Evolutionary conservation across 2,329 filamentous ascomycete genomes (phyloP).

Genomic region (Neonectria sp.): DNA sequence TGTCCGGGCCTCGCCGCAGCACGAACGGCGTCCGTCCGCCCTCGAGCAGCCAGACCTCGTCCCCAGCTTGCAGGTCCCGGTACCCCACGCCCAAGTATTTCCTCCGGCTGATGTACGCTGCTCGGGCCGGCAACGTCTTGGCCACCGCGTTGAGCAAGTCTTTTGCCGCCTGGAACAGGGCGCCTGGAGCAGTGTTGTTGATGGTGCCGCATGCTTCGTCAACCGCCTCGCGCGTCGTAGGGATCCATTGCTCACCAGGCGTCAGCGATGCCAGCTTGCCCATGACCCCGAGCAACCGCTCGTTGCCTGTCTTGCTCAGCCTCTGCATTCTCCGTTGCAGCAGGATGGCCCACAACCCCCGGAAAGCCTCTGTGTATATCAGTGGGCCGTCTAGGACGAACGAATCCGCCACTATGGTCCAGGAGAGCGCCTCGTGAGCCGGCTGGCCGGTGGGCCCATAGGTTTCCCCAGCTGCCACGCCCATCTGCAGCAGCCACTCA

Average conservation of each 20-base stretch:
- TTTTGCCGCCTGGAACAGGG: background rate
- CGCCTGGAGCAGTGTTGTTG: background rate
- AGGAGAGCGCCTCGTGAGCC: conserved; percentile 20
- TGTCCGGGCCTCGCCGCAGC: conserved; percentile 8
- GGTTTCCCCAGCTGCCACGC: conserved; percentile 1
- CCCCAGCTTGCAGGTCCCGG: conserved; percentile 2
- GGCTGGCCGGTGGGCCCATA: conserved; percentile 15
- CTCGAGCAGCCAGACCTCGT: conserved; percentile 14
- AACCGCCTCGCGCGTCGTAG: conserved; percentile 8
- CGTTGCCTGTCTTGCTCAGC: background rate
- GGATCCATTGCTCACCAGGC: conserved; percentile 10
- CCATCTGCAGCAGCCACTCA: conserved; percentile 8
- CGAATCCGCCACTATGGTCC: conserved; percentile 12
- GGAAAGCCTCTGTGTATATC: conserved; percentile 13
- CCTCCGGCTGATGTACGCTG: conserved; percentile 6
- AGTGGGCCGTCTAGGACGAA: conserved; percentile 19
- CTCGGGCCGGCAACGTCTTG: conserved; percentile 20
- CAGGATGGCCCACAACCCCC: conserved; percentile 16
- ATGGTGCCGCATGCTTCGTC: background rate
- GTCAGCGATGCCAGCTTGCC: background rate
- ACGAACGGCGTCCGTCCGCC: conserved; percentile 25
- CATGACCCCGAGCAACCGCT: conserved; percentile 1
- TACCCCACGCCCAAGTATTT: conserved; percentile 12
- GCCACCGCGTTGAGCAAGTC: background rate
- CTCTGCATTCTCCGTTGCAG: conserved; percentile 8